Conservation (phyloP, 2,329 filamentous ascomycete species). For the Emydomyces testavorans region DNA sequence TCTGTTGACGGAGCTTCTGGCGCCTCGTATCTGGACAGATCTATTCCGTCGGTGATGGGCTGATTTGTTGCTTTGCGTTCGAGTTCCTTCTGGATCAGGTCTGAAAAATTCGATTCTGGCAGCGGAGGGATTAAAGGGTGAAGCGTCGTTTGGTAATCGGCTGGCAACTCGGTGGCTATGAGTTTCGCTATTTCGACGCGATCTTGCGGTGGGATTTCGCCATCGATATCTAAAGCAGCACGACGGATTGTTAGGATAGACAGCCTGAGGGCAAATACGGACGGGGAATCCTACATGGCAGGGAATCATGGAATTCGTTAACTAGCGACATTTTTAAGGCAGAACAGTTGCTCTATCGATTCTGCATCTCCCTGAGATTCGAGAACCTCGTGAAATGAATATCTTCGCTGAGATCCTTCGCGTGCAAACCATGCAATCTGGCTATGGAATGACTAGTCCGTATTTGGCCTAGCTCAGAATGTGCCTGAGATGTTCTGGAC, state of each 20-base stretch:
- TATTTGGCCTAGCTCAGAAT: too few species aligned
- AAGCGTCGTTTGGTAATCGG: constrained; percentile 38
- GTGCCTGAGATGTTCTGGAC: too few species aligned
- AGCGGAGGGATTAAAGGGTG: constrained; percentile 50
- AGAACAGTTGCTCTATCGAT: neutral
- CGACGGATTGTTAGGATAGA: constrained; percentile 12
- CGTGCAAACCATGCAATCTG: too few species aligned
- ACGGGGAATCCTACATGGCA: constrained; percentile 56
- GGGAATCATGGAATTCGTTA: constrained; percentile 61
- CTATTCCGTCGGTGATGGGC: constrained; percentile 53
- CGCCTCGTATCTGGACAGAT: constrained; percentile 72
- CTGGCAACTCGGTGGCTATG: constrained; percentile 53
- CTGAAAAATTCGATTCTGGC: constrained; percentile 48
- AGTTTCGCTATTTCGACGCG: constrained; percentile 57
- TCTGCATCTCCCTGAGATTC: too few species aligned
- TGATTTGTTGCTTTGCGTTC: constrained; percentile 50
- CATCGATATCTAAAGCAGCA: constrained; percentile 61
- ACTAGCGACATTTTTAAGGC: constrained; percentile 50
- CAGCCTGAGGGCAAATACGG: constrained; percentile 9
- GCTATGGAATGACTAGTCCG: too few species aligned
- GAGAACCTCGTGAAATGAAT: too few species aligned
- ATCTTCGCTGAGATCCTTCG: too few species aligned
- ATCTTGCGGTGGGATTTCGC: constrained; percentile 49
- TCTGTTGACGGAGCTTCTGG: constrained; percentile 46
- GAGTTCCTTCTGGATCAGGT: constrained; percentile 57